Conservation (phyloP, 1,139 yeast genomes). For the Candida buenavistaensis region DNA sequence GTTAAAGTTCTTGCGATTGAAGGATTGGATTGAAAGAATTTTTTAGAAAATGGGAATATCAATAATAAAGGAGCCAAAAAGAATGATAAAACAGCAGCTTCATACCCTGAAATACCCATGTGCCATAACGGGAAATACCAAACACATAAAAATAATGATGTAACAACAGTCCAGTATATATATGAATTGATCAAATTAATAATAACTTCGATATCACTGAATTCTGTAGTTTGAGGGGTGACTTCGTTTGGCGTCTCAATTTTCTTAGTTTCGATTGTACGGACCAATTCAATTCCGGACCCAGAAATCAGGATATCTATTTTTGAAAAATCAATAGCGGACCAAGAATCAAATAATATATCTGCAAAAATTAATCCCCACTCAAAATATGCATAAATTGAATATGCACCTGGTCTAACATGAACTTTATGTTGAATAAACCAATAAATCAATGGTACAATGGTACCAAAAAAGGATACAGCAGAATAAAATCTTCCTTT, state of each 20-base stretch:
- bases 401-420: slow-evolving; percentile 88
- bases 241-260: slow-evolving; percentile 33
- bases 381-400: slow-evolving; percentile 90
- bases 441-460: slow-evolving; percentile 83
- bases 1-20: slow-evolving; percentile 54
- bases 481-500: slow-evolving; percentile 53
- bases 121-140: slow-evolving; percentile 99
- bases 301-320: slow-evolving; percentile 44
- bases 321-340: slow-evolving; percentile 65
- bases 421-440: slow-evolving; percentile 93
- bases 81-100: slow-evolving; percentile 59
- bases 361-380: slow-evolving; percentile 88
- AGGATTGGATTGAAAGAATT: slow-evolving; percentile 40
- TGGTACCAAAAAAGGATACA: slow-evolving; percentile 60
- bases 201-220: slow-evolving; percentile 41
- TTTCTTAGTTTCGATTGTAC: slow-evolving; percentile 25
- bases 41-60: slow-evolving; percentile 50
- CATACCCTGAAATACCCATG: slow-evolving; percentile 97
- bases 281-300: slow-evolving; percentile 19
- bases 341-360: slow-evolving; percentile 79
- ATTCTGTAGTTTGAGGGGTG: slow-evolving; percentile 20
- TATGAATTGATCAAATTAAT: slow-evolving; percentile 58
- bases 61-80: slow-evolving; percentile 61
- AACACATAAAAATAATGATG: slow-evolving; percentile 79
- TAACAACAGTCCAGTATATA: slow-evolving; percentile 79